A percentile compares a stretch with the other conserved stretches of the same genome.
These are phyloP conservation scores for Triticum urartu DNA, from an alignment of 176 grass and related monocot species.

Conservation along the genomic window DNA sequence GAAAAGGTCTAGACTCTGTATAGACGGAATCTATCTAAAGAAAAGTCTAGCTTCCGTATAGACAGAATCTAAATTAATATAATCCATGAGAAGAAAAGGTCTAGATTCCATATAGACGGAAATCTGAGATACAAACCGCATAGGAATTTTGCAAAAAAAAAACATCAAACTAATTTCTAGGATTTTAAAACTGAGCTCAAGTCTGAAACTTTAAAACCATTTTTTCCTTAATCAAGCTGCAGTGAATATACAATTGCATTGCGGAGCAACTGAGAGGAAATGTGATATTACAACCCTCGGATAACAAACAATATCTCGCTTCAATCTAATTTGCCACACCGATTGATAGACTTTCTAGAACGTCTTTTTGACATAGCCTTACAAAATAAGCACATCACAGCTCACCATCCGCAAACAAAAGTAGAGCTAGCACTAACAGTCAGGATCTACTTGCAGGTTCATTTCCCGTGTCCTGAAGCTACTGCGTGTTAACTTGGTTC, in stretches of 20 bases:
- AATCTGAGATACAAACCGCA: neutral
- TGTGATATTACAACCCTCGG: neutral
- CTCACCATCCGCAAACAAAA: neutral
- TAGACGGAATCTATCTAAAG: neutral
- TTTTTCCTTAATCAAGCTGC: neutral
- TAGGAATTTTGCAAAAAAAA: neutral
- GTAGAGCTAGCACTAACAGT: neutral
- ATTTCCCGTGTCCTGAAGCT: too few relatives aligned
- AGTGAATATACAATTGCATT: neutral
- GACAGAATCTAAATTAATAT: neutral
- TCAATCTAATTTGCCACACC: neutral
- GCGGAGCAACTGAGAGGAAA: neutral
- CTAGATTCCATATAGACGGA: neutral
- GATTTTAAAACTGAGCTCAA: neutral
- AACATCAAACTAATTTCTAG: conserved; percentile 2
- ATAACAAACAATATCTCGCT: neutral
- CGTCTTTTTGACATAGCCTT: neutral
- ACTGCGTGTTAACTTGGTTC: too few relatives aligned
- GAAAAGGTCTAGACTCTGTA: neutral
- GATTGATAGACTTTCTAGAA: neutral
- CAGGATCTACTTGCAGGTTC: too few relatives aligned
- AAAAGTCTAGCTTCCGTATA: neutral
- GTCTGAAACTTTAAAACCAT: neutral
- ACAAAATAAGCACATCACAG: neutral
- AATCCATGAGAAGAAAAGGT: neutral